These are phyloP conservation scores for Pseudogymnoascus sp. DNA, from an alignment of 2,329 filamentous ascomycete species.

Conservation along the genomic window DNA sequence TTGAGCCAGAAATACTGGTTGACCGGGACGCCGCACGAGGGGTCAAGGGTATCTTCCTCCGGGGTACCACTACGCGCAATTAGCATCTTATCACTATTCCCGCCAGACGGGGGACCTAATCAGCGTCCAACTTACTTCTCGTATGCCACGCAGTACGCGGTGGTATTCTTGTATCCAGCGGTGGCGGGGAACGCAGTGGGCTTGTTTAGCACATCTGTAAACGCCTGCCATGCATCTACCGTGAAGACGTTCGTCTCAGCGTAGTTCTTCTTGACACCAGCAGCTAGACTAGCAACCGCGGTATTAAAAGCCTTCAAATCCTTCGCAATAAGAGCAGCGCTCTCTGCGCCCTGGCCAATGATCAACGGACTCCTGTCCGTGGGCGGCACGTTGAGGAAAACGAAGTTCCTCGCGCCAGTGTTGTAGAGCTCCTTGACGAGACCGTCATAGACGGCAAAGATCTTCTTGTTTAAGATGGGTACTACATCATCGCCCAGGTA, in stretches of 20 bases:
- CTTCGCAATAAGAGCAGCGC: conserved; percentile 30
- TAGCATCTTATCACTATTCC: conserved; percentile 12
- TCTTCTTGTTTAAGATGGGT: conserved; percentile 29
- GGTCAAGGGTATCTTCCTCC: conserved; percentile 31
- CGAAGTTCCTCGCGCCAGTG: conserved; percentile 48
- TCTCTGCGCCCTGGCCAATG: conserved; percentile 30
- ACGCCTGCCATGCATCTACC: conserved; percentile 46
- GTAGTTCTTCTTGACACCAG: conserved; percentile 26
- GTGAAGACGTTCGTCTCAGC: conserved; percentile 40
- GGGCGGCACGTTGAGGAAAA: conserved; percentile 51
- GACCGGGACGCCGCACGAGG: conserved; percentile 44
- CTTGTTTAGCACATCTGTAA: conserved; percentile 43
- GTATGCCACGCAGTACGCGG: conserved; percentile 46
- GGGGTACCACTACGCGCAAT: conserved; percentile 36
- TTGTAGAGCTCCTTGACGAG: conserved; percentile 40
- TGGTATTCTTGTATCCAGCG: conserved; percentile 45
- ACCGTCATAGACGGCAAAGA: conserved; percentile 36
- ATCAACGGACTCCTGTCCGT: conserved; percentile 46
- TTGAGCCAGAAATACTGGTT: conserved; percentile 61
- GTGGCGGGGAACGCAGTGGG: conserved; percentile 43
- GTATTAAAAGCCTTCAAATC: conserved; percentile 46
- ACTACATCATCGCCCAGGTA: conserved; percentile 26
- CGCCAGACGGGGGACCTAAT: not conserved
- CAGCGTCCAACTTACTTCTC: conserved; percentile 36
- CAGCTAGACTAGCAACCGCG: conserved; percentile 34